Percentiles rank a stretch among this genome's conserved stretches.
Evolutionary conservation across 345 rosid genomes (phyloP).

Genomic region (Syzygium grande): DNA sequence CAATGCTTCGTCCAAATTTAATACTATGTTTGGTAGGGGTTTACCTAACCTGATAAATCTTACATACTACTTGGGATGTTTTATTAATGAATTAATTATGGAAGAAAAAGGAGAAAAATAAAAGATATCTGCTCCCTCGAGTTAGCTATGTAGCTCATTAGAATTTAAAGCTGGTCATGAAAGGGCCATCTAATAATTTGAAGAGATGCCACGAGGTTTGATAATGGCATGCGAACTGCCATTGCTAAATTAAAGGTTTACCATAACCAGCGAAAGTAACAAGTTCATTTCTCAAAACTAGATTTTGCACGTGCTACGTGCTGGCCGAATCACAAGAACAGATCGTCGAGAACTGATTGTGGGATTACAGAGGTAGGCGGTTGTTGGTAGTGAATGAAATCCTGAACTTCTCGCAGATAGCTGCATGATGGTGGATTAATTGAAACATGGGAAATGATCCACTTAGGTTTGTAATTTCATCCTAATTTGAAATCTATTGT

Average conservation of each 20-base stretch:
- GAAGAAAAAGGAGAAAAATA: neutral
- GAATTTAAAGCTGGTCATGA: neutral
- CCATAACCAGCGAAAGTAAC: neutral
- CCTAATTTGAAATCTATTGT: neutral
- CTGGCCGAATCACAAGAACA: neutral
- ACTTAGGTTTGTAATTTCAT: neutral
- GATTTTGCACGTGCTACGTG: neutral
- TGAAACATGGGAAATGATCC: neutral
- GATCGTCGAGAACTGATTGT: neutral
- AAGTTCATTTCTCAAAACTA: neutral
- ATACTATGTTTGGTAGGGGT: neutral
- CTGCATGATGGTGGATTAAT: neutral
- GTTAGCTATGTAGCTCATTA: neutral
- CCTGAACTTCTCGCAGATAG: neutral
- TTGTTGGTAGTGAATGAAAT: neutral
- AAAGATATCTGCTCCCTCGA: neutral
- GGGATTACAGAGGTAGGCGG: neutral
- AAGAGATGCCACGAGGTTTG: neutral
- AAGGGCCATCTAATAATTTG: neutral
- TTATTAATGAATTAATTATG: neutral
- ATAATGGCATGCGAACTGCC: slow-evolving; percentile 1
- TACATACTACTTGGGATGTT: neutral
- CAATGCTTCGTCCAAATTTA: neutral
- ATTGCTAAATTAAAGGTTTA: neutral
- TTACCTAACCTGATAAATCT: neutral